phyloP scores from a whole-genome alignment of 176 grass and related monocot genomes.

The Eremochloa ophiuroides region DNA sequence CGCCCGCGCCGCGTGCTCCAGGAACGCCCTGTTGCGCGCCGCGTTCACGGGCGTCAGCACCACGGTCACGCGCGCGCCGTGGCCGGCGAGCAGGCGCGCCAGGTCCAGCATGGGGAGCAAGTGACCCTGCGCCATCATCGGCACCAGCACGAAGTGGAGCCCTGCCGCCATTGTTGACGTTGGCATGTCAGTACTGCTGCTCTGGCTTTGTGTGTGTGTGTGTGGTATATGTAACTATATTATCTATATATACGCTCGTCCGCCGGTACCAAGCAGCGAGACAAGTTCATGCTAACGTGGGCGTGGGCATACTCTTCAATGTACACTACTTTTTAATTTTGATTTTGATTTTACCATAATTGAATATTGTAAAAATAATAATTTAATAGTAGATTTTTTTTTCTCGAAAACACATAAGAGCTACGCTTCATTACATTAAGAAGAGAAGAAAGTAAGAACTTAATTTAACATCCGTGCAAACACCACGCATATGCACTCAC shows the following conservation, averaged over 20 bases:
- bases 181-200: background rate
- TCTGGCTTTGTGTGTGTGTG: background rate
- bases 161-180: background rate
- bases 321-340: background rate
- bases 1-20: conserved; percentile 14
- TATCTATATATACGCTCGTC: background rate
- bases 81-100: conserved; percentile 40
- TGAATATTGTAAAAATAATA: too few relatives aligned
- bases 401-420: too few relatives aligned
- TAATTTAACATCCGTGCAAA: too few relatives aligned
- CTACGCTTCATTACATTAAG: too few relatives aligned
- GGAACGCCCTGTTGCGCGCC: conserved; percentile 15
- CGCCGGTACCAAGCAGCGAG: background rate
- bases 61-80: conserved; percentile 35
- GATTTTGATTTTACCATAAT: background rate
- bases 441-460: too few relatives aligned
- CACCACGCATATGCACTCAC: too few relatives aligned
- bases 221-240: too few relatives aligned
- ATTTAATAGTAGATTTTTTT: too few relatives aligned
- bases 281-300: background rate
- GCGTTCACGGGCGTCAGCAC: conserved; percentile 43
- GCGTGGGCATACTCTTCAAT: background rate
- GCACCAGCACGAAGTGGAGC: conserved; percentile 59
- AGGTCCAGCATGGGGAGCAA: conserved; percentile 53
- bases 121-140: conserved; percentile 55